Conservation (phyloP, 495 filamentous ascomycete species). For the Evansstolkia leycettana region DNA sequence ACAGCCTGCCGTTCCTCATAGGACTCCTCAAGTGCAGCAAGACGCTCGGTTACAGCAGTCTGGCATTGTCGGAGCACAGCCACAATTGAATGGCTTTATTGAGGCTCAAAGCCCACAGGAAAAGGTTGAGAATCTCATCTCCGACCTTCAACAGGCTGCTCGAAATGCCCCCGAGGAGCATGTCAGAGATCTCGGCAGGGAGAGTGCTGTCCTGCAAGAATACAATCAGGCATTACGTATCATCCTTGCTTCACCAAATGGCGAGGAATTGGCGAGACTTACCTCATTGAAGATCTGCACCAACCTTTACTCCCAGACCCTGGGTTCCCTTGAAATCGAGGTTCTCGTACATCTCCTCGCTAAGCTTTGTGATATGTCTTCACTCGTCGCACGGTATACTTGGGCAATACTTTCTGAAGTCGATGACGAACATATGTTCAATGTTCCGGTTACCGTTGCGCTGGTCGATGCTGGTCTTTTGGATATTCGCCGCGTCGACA, state of each 20-base stretch:
- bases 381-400: conserved; percentile 60
- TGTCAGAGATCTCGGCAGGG: conserved; percentile 53
- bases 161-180: conserved; percentile 56
- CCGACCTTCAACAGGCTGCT: conserved; percentile 53
- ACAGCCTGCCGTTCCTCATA: conserved; percentile 60
- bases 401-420: conserved; percentile 49
- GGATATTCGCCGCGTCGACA: conserved; percentile 71
- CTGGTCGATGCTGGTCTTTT: conserved; percentile 63
- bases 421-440: conserved; percentile 65
- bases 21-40: conserved; percentile 53
- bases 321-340: conserved; percentile 60
- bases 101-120: conserved; percentile 52
- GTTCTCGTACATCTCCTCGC: conserved; percentile 71
- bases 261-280: conserved; percentile 55
- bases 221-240: conserved; percentile 43
- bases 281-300: conserved; percentile 61
- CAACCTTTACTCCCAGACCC: conserved; percentile 48
- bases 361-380: conserved; percentile 66
- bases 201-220: conserved; percentile 50
- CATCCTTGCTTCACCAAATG: conserved; percentile 35
- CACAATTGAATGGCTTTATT: conserved; percentile 52
- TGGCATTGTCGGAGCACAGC: conserved; percentile 32
- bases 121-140: conserved; percentile 54
- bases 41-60: conserved; percentile 34
- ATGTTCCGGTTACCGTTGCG: conserved; percentile 61